phyloP scores from a whole-genome alignment of 345 rosid genomes.

The Pugionium dolabratum region DNA sequence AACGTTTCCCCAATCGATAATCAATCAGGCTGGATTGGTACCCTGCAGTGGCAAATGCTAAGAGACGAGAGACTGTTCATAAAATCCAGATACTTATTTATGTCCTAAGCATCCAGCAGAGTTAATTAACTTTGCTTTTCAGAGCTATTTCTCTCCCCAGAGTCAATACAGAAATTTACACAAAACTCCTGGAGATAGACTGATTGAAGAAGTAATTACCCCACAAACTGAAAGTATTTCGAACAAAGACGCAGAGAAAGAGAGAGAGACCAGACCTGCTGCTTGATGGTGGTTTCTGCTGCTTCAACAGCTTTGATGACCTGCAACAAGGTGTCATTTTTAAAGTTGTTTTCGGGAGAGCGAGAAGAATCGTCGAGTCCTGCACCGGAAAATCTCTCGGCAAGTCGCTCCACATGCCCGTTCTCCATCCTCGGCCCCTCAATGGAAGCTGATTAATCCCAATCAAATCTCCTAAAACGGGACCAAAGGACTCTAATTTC shows the following conservation, averaged over 20 bases:
- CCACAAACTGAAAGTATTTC: neutral
- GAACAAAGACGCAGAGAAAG: conserved; percentile 9
- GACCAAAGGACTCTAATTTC: conserved; percentile 29
- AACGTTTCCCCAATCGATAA: neutral
- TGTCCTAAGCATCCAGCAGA: conserved; percentile 1
- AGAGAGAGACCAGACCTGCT: conserved; percentile 53
- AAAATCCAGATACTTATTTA: neutral
- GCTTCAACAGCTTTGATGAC: conserved; percentile 92
- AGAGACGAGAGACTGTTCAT: conserved; percentile 6
- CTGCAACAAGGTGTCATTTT: conserved; percentile 65
- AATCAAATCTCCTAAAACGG: conserved; percentile 23
- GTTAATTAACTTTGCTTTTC: neutral
- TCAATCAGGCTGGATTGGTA: conserved; percentile 1
- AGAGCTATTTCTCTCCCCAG: conserved; percentile 4
- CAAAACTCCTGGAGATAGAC: neutral
- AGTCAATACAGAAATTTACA: conserved; percentile 4
- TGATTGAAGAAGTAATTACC: neutral
- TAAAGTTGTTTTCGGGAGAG: conserved; percentile 28
- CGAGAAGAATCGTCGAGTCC: conserved; percentile 40
- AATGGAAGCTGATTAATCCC: conserved; percentile 24
- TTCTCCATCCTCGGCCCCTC: conserved; percentile 60
- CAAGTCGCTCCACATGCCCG: conserved; percentile 59
- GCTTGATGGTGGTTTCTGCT: conserved; percentile 82
- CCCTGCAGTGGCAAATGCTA: conserved; percentile 6
- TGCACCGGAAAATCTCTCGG: conserved; percentile 52